Conservation (phyloP, 805 yeast species). For the Ogataea siamensis region DNA sequence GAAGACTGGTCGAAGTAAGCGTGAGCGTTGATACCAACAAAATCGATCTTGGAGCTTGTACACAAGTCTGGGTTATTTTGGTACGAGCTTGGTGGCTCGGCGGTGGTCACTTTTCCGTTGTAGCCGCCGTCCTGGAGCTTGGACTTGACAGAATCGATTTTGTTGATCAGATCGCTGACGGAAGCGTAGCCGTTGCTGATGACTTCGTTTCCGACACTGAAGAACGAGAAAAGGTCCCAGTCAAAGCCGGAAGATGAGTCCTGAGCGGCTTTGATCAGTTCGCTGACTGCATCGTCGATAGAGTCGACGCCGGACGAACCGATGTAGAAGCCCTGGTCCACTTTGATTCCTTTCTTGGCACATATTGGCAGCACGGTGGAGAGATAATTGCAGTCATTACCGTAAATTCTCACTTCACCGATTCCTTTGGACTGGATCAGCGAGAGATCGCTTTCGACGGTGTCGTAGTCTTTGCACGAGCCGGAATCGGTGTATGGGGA, state of each 20-base stretch:
- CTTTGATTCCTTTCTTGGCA: constrained; percentile 55
- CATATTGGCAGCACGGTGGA: constrained; percentile 64
- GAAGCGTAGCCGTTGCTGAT: constrained; percentile 60
- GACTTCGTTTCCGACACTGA: constrained; percentile 91
- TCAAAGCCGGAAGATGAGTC: constrained; percentile 40
- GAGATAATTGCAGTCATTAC: constrained; percentile 79
- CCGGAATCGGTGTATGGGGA: constrained; percentile 74
- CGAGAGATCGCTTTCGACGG: constrained; percentile 58
- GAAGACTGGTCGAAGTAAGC: constrained; percentile 71
- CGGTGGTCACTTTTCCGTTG: constrained; percentile 71
- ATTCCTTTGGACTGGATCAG: constrained; percentile 62
- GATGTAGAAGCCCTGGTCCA: constrained; percentile 90
- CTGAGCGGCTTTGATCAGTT: constrained; percentile 17
- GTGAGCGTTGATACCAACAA: constrained; percentile 84
- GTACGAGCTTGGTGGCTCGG: constrained; percentile 85
- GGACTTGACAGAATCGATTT: constrained; percentile 62
- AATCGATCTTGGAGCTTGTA: constrained; percentile 65
- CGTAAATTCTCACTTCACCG: constrained; percentile 69
- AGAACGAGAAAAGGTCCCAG: constrained; percentile 74
- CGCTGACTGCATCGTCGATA: constrained; percentile 57
- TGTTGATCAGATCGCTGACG: constrained; percentile 58
- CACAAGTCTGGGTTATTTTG: constrained; percentile 66
- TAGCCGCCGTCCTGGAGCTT: constrained; percentile 67
- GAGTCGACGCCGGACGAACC: constrained; percentile 61
- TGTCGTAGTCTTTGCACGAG: constrained; percentile 57